phyloP scores from a whole-genome alignment of 2,329 filamentous ascomycete species.

The Pseudogymnoascus sp. region DNA sequence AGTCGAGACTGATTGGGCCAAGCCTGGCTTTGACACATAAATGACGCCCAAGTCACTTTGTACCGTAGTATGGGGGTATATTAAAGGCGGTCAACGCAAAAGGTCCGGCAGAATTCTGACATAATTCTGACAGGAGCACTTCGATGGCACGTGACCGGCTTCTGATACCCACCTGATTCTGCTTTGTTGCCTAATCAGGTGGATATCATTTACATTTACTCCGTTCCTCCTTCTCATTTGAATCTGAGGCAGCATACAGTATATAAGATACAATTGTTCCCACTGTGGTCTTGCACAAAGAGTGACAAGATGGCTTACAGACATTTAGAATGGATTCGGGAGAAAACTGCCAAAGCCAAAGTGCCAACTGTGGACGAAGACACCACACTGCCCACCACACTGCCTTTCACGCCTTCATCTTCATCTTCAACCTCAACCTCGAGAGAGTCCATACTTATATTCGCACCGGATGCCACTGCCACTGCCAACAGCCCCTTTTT shows the following conservation, averaged over 20 bases:
- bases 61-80: not conserved
- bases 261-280: not conserved
- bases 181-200: not conserved
- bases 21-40: constrained; percentile 3
- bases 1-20: not conserved
- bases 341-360: not conserved
- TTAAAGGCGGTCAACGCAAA: not conserved
- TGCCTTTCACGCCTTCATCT: not conserved
- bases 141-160: not conserved
- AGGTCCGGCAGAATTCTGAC: not conserved
- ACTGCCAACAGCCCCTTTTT: not conserved
- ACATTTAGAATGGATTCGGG: not conserved
- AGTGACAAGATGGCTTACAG: not conserved
- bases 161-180: not conserved
- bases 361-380: not conserved
- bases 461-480: not conserved
- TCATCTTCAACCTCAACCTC: too few species aligned
- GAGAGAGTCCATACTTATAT: not conserved
- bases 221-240: not conserved
- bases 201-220: too few species aligned
- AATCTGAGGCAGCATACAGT: not conserved
- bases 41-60: not conserved
- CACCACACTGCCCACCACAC: too few species aligned
- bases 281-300: not conserved
- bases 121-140: too few species aligned